phyloP scores from a whole-genome alignment of 139 green algal species.

The Chara braunii region DNA sequence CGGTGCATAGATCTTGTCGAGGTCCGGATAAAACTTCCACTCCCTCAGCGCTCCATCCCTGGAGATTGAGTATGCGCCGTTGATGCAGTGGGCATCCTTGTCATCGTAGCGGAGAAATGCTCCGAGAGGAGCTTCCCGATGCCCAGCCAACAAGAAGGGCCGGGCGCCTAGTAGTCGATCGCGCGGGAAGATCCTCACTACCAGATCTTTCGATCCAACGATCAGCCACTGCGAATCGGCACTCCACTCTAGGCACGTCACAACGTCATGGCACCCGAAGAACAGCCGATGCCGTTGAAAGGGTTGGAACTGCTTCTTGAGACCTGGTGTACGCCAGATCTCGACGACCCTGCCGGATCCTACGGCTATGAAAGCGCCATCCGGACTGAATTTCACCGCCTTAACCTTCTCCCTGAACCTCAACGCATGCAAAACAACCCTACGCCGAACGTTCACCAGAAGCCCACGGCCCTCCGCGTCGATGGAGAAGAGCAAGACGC shows the following conservation, averaged over 20 bases:
- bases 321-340: constrained; percentile 75
- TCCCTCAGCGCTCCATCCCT: constrained; percentile 76
- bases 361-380: constrained; percentile 76
- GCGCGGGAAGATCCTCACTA: constrained; percentile 67
- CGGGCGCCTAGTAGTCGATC: constrained; percentile 70
- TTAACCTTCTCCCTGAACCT: constrained; percentile 88
- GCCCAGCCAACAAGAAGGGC: constrained; percentile 67
- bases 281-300: constrained; percentile 86
- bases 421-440: constrained; percentile 84
- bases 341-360: constrained; percentile 77
- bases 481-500: constrained; percentile 71
- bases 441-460: constrained; percentile 57
- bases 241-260: constrained; percentile 83
- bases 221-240: constrained; percentile 64
- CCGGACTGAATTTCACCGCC: constrained; percentile 74
- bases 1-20: too few species aligned
- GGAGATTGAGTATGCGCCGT: constrained; percentile 57
- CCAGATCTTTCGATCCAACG: constrained; percentile 73
- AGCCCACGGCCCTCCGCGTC: constrained; percentile 71
- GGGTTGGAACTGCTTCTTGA: constrained; percentile 70
- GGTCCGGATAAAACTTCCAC: constrained; percentile 56
- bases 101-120: constrained; percentile 63
- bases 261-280: constrained; percentile 65
- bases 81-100: too few species aligned
- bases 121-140: constrained; percentile 63